A percentile compares a stretch with the other conserved stretches of the same genome.
Evolutionary conservation across 2,329 filamentous ascomycete genomes (phyloP).

Genomic region (Neurospora crassa): DNA sequence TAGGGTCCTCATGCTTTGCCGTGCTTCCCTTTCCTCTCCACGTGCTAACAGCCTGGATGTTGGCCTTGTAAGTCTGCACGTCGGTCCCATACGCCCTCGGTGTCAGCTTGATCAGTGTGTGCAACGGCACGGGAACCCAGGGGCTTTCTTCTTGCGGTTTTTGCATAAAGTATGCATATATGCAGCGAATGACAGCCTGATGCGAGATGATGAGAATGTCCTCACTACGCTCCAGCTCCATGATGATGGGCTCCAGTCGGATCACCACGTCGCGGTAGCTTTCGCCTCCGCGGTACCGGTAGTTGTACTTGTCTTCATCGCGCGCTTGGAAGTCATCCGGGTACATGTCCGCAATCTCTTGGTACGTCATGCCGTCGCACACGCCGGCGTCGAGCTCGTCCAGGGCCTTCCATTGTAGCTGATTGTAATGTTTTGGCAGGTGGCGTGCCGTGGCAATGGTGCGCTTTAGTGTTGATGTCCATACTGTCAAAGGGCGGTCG

Average conservation of each 20-base stretch:
- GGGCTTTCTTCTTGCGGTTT: slow-evolving; percentile 85
- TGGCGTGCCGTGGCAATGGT: slow-evolving; percentile 88
- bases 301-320: slow-evolving; percentile 99
- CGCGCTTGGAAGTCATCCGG: slow-evolving; percentile 93
- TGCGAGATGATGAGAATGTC: slow-evolving; percentile 98
- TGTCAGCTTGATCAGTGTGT: slow-evolving; percentile 93
- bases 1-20: slow-evolving; percentile 70
- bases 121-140: slow-evolving; percentile 97
- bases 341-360: slow-evolving; percentile 82
- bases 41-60: slow-evolving; percentile 92
- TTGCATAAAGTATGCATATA: slow-evolving; percentile 99
- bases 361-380: slow-evolving; percentile 93
- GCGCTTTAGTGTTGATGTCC: slow-evolving; percentile 58
- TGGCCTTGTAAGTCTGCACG: slow-evolving; percentile 76
- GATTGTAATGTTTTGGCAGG: slow-evolving; percentile 74
- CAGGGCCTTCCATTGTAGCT: slow-evolving; percentile 96
- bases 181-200: slow-evolving; percentile 91
- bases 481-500: slow-evolving; percentile 51
- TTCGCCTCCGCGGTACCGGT: slow-evolving; percentile 93
- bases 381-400: slow-evolving; percentile 96
- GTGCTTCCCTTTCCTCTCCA: slow-evolving; percentile 91
- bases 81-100: slow-evolving; percentile 90
- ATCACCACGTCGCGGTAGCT: slow-evolving; percentile 96
- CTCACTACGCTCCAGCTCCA: slow-evolving; percentile 93
- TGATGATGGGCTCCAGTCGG: slow-evolving; percentile 96